A percentile compares a stretch with the other conserved stretches of the same genome.
Conservation (phyloP, 352 stramenopile genomes). For the Globisporangium acanthophoron region DNA sequence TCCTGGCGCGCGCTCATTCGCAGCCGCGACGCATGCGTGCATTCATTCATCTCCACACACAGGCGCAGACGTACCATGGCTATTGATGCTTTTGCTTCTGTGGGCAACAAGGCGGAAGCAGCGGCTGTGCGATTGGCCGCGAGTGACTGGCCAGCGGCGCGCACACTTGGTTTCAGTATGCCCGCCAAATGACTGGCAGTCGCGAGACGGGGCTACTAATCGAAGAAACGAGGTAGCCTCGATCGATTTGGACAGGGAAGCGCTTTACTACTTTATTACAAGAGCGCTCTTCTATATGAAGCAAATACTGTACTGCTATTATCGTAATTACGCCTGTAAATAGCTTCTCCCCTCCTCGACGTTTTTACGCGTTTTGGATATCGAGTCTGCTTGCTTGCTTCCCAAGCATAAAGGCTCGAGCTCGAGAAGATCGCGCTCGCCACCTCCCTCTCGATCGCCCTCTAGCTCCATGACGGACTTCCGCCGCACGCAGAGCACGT, state of each 20-base stretch:
- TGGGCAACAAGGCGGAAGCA: conserved; percentile 57
- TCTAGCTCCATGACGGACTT: conserved; percentile 67
- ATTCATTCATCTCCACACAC: not conserved
- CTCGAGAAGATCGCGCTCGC: not conserved
- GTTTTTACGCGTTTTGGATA: conserved; percentile 13
- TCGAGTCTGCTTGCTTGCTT: conserved; percentile 3
- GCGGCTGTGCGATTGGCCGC: conserved; percentile 1
- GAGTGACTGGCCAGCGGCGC: conserved; percentile 29
- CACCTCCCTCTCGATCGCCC: no score
- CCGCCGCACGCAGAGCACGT: conserved; percentile 74
- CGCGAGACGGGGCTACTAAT: conserved; percentile 31
- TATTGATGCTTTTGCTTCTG: conserved; percentile 84
- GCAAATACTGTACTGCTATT: not conserved
- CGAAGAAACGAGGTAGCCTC: conserved; percentile 25
- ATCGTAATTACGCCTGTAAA: conserved; percentile 10
- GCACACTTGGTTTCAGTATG: conserved; percentile 63
- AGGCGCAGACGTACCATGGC: conserved; percentile 58
- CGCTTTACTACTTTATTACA: not conserved
- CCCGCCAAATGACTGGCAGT: conserved; percentile 76
- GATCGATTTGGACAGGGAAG: not conserved
- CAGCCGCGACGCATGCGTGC: not conserved
- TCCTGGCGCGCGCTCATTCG: not conserved
- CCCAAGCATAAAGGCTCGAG: conserved; percentile 15
- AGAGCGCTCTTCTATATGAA: conserved; percentile 1
- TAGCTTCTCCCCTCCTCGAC: not conserved